Percentiles rank a stretch among this genome's conserved stretches.
Conservation (phyloP, 2,329 filamentous ascomycete genomes). For the Leptographium flavum region DNA sequence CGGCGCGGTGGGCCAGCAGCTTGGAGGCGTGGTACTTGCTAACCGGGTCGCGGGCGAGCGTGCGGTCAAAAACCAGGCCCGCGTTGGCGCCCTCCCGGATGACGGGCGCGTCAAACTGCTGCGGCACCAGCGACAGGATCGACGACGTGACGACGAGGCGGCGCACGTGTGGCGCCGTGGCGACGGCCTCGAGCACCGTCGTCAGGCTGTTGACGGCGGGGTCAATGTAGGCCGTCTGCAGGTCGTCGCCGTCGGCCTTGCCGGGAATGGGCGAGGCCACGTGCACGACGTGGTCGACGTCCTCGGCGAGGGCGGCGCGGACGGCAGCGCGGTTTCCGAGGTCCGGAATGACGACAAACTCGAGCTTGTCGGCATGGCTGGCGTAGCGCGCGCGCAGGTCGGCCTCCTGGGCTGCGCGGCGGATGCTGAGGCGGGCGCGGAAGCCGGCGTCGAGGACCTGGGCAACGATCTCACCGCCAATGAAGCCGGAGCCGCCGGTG, state of each 20-base stretch:
- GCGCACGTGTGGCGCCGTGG: neutral
- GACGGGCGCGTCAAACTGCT: neutral
- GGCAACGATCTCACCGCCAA: neutral
- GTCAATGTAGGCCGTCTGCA: neutral
- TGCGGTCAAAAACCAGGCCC: neutral
- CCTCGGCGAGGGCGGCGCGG: neutral
- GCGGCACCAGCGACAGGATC: neutral
- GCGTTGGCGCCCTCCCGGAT: neutral
- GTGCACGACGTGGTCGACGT: neutral
- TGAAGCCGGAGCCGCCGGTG: neutral
- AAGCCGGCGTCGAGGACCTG: neutral
- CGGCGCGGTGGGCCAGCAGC: slow-evolving; percentile 6
- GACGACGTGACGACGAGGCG: slow-evolving; percentile 5
- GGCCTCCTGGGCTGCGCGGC: neutral
- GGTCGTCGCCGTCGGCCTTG: neutral
- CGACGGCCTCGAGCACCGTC: neutral
- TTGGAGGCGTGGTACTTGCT: slow-evolving; percentile 17
- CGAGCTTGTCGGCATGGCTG: neutral
- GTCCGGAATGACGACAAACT: neutral
- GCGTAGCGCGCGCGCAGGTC: neutral
- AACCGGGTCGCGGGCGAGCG: slow-evolving; percentile 7
- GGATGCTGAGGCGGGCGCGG: neutral
- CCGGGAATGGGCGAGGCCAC: neutral
- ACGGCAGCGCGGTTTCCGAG: neutral
- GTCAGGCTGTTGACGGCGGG: neutral